Evolutionary conservation across 345 rosid genomes (phyloP), one percentile per base, ranked within the genome.

Genomic region (Linum lewisii): DNA sequence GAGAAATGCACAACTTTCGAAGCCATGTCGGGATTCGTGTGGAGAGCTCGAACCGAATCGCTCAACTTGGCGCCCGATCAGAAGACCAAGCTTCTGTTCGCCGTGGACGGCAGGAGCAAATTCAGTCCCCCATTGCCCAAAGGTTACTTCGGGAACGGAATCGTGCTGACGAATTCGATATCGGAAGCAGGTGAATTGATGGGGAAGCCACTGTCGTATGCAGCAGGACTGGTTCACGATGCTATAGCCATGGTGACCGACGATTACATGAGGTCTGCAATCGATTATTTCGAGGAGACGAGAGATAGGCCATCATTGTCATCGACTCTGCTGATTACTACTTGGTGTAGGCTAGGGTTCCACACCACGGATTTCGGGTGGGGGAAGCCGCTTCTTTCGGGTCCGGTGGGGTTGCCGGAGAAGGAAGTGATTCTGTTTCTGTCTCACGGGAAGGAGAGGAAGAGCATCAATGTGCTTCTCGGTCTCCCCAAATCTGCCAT

Each of bases 71-170:
- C 71, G 2, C 72, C 81, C 49, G 79, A 80, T 34, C 98, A 87
- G 66, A 68, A 69, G 58, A 84, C 95, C 16, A 91, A 91, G 67
- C 98, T 91, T 47, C 78, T 91, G 23, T 85, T 91, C 50, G 96
- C 96, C 0, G 96, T 91, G 44, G 96, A 91, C 61, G 96, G 94
- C 10, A 72, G 98, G 76, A 38, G 84, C n/a, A 91, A 81, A 67
- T 87, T 87, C 63, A 75, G 69, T 14, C 92, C 98, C 24, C 76
- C 81, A n/a, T 42, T 91, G 10, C 98, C 98, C 25, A 76, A 79
- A 75, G 90, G 98, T 8, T 87, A 91, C 59, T 87, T 80, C 1
- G 98, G 98, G 10, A 91, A 91, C 70, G 98, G 96, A 45, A 82
- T 91, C 32, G 86, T 84, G 66, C 76, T 87, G 62, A 85, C 96